A percentile compares a stretch with the other conserved stretches of the same genome.
Evolutionary conservation across 176 grass and related monocot species (phyloP).

Genomic region (Oryza nivara): DNA sequence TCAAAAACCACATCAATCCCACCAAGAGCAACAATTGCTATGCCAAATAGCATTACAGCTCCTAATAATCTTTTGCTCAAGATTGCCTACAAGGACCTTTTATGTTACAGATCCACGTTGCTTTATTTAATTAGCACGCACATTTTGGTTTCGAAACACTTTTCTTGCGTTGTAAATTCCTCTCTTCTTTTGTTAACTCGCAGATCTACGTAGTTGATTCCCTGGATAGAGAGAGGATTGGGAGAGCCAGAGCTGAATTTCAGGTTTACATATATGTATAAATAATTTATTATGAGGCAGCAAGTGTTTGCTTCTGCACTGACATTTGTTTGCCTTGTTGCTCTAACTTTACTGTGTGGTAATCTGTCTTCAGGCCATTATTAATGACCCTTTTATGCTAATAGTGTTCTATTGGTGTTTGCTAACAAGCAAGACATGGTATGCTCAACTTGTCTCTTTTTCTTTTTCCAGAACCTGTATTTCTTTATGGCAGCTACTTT

Average conservation of each 20-base stretch:
- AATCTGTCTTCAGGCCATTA: conserved; percentile 67
- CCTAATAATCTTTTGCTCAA: not conserved
- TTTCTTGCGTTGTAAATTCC: not conserved
- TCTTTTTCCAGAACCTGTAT: not conserved
- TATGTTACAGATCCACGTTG: not conserved
- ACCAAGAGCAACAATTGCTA: not conserved
- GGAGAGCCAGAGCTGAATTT: conserved; percentile 80
- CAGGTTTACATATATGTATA: conserved; percentile 69
- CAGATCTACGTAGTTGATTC: conserved; percentile 94
- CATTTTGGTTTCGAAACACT: not conserved
- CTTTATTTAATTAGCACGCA: conserved; percentile 9
- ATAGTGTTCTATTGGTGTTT: conserved; percentile 78
- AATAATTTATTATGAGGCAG: not conserved
- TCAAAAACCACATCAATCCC: not conserved
- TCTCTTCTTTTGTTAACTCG: conserved; percentile 22
- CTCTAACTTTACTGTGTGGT: conserved; percentile 29
- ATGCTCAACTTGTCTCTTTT: conserved; percentile 26
- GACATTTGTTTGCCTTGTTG: conserved; percentile 24
- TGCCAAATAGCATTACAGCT: not conserved
- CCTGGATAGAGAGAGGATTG: conserved; percentile 80
- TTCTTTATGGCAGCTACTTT: conserved; percentile 21
- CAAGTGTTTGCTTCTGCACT: conserved; percentile 11
- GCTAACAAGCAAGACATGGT: conserved; percentile 98
- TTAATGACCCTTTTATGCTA: conserved; percentile 93
- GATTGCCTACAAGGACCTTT: not conserved